phyloP scores from a whole-genome alignment of 2,329 filamentous ascomycete species.

The Beauveria bassiana region DNA sequence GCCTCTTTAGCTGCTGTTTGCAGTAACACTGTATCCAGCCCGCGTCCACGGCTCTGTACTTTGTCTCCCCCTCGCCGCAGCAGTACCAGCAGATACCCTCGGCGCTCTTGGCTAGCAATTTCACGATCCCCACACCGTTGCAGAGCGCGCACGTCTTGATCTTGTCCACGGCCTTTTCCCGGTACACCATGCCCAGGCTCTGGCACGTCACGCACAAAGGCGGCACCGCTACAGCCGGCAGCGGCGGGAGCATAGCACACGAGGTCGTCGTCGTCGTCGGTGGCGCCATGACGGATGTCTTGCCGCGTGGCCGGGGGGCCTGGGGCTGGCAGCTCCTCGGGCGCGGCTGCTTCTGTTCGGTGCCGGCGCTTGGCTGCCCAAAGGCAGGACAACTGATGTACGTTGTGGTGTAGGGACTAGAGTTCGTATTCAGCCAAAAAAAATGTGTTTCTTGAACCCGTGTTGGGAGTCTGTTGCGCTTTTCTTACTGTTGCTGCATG shows the following conservation, averaged over 20 bases:
- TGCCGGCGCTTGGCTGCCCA: not conserved
- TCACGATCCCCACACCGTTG: not conserved
- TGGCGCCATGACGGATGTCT: not conserved
- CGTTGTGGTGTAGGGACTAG: not conserved
- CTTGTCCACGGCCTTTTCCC: not conserved
- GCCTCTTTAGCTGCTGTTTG: not conserved
- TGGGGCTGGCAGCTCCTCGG: not conserved
- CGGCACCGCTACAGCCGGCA: not conserved
- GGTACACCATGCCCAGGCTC: not conserved
- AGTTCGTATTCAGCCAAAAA: not conserved
- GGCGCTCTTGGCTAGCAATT: no score
- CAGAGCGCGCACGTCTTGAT: not conserved
- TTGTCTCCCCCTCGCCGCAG: constrained; percentile 1
- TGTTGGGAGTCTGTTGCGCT: no score
- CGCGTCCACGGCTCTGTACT: not conserved
- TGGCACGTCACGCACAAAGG: not conserved
- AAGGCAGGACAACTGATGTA: not conserved
- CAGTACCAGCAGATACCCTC: not conserved
- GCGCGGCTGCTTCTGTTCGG: not conserved
- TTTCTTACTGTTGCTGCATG: not conserved
- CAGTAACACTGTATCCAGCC: not conserved
- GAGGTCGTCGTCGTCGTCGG: not conserved
- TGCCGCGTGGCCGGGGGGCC: not conserved
- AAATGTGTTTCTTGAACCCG: not conserved
- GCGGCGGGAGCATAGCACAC: not conserved